Conservation (phyloP, 2,329 filamentous ascomycete genomes). For the Cladobotryum mycophilum region DNA sequence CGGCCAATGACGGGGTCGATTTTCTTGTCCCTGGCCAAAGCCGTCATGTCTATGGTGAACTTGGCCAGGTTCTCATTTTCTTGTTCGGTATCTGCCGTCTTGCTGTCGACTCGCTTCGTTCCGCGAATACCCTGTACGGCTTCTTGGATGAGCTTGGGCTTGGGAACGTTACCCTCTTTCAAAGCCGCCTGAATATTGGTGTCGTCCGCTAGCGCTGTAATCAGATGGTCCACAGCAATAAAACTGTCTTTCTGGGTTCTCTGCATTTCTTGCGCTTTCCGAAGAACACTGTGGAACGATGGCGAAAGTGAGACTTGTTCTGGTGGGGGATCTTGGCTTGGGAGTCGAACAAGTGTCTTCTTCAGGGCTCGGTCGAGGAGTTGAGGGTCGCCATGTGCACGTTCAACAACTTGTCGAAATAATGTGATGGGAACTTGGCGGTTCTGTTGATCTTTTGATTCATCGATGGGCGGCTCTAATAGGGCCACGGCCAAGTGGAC, state of each 20-base stretch:
- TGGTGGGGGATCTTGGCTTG: constrained; percentile 90
- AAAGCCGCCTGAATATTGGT: constrained; percentile 64
- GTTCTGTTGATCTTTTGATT: constrained; percentile 79
- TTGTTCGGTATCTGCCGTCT: constrained; percentile 86
- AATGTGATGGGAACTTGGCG: constrained; percentile 62
- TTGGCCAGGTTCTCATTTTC: constrained; percentile 96
- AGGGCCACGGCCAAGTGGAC: constrained; percentile 82
- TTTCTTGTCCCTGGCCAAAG: constrained; percentile 93
- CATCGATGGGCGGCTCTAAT: constrained; percentile 67
- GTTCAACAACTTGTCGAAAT: constrained; percentile 90
- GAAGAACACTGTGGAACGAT: constrained; percentile 72
- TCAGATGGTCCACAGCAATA: constrained; percentile 91
- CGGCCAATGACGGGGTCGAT: constrained; percentile 95
- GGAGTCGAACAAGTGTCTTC: constrained; percentile 82
- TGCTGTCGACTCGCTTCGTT: constrained; percentile 88
- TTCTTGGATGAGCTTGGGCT: constrained; percentile 80
- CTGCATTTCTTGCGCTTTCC: constrained; percentile 80
- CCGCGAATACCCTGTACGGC: constrained; percentile 90
- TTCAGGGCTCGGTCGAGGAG: constrained; percentile 83
- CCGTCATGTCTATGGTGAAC: constrained; percentile 98
- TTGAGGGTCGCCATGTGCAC: constrained; percentile 88
- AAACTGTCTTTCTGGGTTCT: constrained; percentile 97
- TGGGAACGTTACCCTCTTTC: constrained; percentile 84
- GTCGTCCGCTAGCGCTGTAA: constrained; percentile 79
- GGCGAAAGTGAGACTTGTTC: constrained; percentile 81